Percentiles rank a stretch among this genome's conserved stretches.
phyloP scores from a whole-genome alignment of 768 basidiomycete species.

The Termitomyces sp. region DNA sequence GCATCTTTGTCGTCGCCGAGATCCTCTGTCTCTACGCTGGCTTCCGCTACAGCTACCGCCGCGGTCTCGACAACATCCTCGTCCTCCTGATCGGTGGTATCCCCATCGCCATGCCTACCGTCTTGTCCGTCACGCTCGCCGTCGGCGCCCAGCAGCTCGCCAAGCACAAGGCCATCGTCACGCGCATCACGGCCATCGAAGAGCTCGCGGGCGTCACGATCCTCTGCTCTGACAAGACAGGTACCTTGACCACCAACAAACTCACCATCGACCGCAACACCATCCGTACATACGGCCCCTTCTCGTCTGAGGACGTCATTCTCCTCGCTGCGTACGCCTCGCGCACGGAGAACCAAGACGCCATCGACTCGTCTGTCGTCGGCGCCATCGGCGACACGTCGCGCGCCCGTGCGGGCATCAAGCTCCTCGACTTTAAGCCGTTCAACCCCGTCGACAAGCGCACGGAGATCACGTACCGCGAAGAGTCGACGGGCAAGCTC shows the following conservation, averaged over 20 bases:
- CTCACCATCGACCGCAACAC: conserved; percentile 94
- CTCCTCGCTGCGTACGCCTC: conserved; percentile 95
- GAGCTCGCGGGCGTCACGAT: conserved; percentile 98
- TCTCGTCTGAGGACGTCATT: conserved; percentile 87
- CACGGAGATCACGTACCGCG: conserved; percentile 97
- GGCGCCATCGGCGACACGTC: conserved; percentile 67
- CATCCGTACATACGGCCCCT: conserved; percentile 87
- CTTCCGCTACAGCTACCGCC: conserved; percentile 88
- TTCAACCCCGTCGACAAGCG: conserved; percentile 99
- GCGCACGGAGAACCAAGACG: conserved; percentile 98
- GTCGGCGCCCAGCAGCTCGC: conserved; percentile 99
- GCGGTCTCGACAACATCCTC: conserved; percentile 95
- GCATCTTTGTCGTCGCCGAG: conserved; percentile 92
- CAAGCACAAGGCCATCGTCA: conserved; percentile 99
- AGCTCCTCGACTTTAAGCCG: conserved; percentile 97
- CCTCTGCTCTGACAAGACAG: conserved; percentile 98
- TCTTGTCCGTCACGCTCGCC: conserved; percentile 95
- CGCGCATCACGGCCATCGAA: conserved; percentile 98
- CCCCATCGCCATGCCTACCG: conserved; percentile 99
- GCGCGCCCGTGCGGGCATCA: conserved; percentile 89
- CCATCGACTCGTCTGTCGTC: conserved; percentile 89
- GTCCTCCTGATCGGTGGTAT: conserved; percentile 99
- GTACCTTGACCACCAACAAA: conserved; percentile 98
- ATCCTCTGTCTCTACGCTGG: conserved; percentile 92
- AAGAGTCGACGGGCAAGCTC: conserved; percentile 90